Conservation (phyloP, 2,329 filamentous ascomycete species). For the Aphanoascus verrucosus region DNA sequence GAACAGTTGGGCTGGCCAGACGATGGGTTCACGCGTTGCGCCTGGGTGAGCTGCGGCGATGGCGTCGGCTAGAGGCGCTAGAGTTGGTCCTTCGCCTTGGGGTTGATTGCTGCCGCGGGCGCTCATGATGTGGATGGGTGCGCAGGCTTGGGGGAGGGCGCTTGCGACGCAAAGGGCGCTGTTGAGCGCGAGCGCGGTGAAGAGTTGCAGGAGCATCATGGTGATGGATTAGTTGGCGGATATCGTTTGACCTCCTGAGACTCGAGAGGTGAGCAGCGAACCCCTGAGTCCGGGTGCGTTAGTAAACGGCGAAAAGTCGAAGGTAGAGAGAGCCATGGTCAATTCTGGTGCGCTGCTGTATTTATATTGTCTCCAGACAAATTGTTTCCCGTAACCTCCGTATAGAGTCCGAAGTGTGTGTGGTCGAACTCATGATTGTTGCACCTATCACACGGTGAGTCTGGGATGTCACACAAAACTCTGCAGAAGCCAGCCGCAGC, state of each 20-base stretch:
- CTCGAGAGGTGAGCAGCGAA: neutral
- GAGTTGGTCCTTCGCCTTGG: constrained; percentile 7
- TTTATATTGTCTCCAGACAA: no score
- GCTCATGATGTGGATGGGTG: constrained; percentile 11
- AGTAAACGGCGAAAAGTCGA: no score
- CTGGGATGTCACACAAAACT: no score
- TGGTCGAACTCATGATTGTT: no score
- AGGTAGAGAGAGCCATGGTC: neutral
- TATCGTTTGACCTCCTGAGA: neutral
- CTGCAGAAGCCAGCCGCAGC: no score
- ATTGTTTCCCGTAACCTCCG: no score
- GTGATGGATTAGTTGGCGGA: neutral
- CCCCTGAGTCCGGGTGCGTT: neutral
- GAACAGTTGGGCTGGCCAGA: constrained; percentile 10
- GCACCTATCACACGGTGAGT: no score
- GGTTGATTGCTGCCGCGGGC: constrained; percentile 10
- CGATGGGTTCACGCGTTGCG: constrained; percentile 2
- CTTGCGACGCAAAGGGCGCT: neutral
- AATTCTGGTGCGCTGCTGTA: neutral
- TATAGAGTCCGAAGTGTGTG: no score
- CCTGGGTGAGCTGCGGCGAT: neutral
- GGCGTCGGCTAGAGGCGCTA: neutral
- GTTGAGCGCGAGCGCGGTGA: constrained; percentile 2
- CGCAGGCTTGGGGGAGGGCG: neutral
- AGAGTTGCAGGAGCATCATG: neutral